phyloP scores from a whole-genome alignment of 768 basidiomycete genomes.

The Lactarius quietus region DNA sequence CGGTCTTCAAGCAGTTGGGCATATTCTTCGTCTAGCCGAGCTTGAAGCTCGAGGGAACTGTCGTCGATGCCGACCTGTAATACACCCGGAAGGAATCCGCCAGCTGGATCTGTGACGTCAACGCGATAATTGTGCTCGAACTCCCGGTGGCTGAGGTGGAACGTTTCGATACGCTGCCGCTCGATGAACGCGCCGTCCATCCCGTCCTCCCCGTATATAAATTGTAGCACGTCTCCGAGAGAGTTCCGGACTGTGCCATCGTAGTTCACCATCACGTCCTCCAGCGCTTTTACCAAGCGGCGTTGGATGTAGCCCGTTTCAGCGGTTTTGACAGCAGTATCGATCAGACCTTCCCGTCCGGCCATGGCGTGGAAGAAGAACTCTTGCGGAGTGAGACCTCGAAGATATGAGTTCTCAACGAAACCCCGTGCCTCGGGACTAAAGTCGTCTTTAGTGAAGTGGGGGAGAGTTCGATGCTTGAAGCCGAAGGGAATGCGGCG shows the following conservation, averaged over 20 bases:
- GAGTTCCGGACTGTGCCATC: conserved; percentile 98
- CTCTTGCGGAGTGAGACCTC: conserved; percentile 94
- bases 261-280: conserved; percentile 96
- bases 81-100: conserved; percentile 74
- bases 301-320: conserved; percentile 99
- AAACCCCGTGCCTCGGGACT: conserved; percentile 97
- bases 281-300: conserved; percentile 94
- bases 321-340: conserved; percentile 99
- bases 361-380: conserved; percentile 99
- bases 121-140: conserved; percentile 95
- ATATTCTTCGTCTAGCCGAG: conserved; percentile 78
- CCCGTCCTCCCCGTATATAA: conserved; percentile 97
- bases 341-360: conserved; percentile 97
- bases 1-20: conserved; percentile 67
- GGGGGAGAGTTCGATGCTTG: conserved; percentile 92
- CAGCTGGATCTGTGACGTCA: conserved; percentile 81
- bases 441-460: conserved; percentile 98
- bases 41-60: conserved; percentile 77
- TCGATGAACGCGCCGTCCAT: conserved; percentile 99
- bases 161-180: conserved; percentile 89
- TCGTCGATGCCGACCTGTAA: conserved; percentile 88
- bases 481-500: conserved; percentile 98
- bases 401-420: conserved; percentile 97
- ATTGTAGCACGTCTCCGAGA: conserved; percentile 92
- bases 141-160: conserved; percentile 71